Percentiles rank a stretch among this genome's conserved stretches.
phyloP scores from a whole-genome alignment of 129 eudicot genomes.

The Flaveria robusta region DNA sequence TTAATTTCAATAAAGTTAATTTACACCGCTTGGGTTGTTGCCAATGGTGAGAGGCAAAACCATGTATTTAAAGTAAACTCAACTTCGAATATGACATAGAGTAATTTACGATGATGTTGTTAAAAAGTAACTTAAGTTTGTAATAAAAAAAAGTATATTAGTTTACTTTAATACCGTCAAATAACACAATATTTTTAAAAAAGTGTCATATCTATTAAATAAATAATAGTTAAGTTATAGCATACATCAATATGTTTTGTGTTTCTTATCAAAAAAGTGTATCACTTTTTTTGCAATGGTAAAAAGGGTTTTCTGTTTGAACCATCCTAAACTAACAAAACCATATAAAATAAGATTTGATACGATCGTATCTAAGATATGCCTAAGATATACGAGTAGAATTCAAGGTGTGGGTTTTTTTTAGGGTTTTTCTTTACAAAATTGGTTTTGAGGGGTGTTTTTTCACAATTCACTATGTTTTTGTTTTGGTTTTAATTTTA shows the following conservation, averaged over 20 bases:
- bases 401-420: background rate
- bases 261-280: background rate
- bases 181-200: background rate
- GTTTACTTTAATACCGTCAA: background rate
- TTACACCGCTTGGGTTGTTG: background rate
- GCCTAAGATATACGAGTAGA: background rate
- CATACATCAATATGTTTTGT: background rate
- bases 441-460: no score
- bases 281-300: no score
- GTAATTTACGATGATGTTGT: no score
- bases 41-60: no score
- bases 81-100: no score
- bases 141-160: no score
- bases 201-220: background rate
- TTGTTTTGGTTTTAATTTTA: no score
- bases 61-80: no score
- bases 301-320: no score
- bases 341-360: background rate
- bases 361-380: background rate
- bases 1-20: background rate
- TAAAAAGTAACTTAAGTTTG: no score
- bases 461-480: no score
- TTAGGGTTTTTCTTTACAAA: no score
- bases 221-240: background rate
- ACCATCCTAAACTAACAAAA: background rate